Evolutionary conservation across 2,329 filamentous ascomycete genomes (phyloP).

Genomic region (Ascosphaera apis): DNA sequence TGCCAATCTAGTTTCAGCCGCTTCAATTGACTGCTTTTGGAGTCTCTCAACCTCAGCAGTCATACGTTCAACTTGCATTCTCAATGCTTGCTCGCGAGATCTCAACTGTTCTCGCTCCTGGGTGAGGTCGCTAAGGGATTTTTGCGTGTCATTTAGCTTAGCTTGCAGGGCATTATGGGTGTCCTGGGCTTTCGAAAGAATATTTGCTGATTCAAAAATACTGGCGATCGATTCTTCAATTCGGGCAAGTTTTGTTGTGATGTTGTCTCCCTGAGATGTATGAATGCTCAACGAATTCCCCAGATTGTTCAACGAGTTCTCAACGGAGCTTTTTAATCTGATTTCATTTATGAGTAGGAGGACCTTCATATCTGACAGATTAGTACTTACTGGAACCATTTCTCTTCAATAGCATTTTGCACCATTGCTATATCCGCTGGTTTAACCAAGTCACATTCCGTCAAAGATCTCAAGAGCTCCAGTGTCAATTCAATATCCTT

Average conservation of each 20-base stretch:
- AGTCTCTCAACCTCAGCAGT: conserved; percentile 9
- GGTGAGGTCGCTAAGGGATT: conserved; percentile 7
- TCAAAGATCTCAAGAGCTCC: conserved; percentile 2
- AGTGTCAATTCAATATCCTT: neutral
- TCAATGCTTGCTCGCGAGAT: conserved; percentile 8
- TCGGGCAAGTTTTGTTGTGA: neutral
- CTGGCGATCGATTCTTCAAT: neutral
- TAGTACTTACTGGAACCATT: conserved; percentile 9
- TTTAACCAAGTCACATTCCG: neutral
- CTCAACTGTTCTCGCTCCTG: conserved; percentile 7
- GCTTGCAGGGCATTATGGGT: neutral
- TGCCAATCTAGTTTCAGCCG: conserved; percentile 4
- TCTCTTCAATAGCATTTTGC: conserved; percentile 5
- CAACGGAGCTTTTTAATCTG: neutral
- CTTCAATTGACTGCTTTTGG: conserved; percentile 7
- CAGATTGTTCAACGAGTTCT: neutral
- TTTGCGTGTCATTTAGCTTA: neutral
- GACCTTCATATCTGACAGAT: no score
- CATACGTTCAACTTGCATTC: conserved; percentile 9
- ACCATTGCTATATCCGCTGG: conserved; percentile 1
- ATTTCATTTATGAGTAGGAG: neutral
- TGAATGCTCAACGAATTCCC: conserved; percentile 1
- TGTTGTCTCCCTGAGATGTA: neutral
- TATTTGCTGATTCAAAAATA: neutral
- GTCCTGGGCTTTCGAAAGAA: neutral